phyloP scores from a whole-genome alignment of 345 rosid species.

The Corymbia maculata region DNA sequence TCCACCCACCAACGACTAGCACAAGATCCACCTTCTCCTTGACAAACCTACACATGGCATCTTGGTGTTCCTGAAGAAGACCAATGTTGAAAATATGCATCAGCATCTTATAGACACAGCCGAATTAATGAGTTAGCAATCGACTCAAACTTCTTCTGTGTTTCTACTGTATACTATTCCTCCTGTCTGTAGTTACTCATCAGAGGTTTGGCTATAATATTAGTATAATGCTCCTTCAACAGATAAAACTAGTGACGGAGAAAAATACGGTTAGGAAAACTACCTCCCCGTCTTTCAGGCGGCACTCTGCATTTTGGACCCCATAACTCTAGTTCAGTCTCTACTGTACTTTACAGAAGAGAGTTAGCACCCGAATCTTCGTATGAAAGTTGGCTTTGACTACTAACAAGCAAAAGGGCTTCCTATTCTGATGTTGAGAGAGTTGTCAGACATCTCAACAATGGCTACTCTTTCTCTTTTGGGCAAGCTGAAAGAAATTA shows the following conservation, averaged over 20 bases:
- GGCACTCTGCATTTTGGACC: not conserved
- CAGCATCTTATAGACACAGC: not conserved
- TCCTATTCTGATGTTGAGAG: not conserved
- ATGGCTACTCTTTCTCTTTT: not conserved
- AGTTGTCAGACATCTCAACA: not conserved
- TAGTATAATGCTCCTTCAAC: not conserved
- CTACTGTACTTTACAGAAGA: not conserved
- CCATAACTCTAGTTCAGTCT: not conserved
- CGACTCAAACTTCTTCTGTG: not conserved
- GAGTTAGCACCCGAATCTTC: not conserved
- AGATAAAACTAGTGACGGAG: not conserved
- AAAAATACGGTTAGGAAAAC: not conserved
- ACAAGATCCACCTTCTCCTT: constrained; percentile 82
- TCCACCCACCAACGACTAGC: constrained; percentile 93
- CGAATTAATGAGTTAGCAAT: not conserved
- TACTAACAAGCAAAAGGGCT: not conserved
- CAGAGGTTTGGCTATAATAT: not conserved
- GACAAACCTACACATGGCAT: constrained; percentile 79
- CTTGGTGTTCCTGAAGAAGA: constrained; percentile 45
- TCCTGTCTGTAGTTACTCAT: not conserved
- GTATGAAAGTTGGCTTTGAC: not conserved
- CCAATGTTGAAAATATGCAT: not conserved
- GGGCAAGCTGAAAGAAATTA: not conserved
- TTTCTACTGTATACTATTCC: not conserved
- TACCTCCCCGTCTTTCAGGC: not conserved